Evolutionary conservation across 306 rosid genomes (phyloP).

Genomic region (Prosopis cineraria): DNA sequence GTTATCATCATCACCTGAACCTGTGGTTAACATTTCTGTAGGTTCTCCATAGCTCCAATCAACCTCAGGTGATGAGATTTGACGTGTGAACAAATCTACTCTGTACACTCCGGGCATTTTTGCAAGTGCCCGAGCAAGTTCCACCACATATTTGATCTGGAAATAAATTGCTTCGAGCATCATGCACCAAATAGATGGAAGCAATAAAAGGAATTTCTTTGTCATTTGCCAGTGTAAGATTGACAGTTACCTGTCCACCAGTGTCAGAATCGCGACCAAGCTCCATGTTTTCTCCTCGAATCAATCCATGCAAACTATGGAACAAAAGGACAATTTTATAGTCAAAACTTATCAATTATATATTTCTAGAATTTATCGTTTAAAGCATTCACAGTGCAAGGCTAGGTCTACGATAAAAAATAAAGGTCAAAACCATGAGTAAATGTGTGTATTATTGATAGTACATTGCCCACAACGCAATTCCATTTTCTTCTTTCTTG

Average conservation of each 20-base stretch:
- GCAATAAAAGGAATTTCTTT: neutral
- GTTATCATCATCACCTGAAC: conserved; percentile 61
- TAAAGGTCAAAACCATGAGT: neutral
- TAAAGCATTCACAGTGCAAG: conserved; percentile 14
- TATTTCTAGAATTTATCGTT: conserved; percentile 6
- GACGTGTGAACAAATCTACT: conserved; percentile 89
- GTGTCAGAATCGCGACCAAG: conserved; percentile 98
- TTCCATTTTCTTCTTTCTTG: conserved; percentile 1
- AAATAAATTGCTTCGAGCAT: conserved; percentile 28
- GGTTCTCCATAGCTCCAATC: conserved; percentile 98
- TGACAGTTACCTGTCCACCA: conserved; percentile 79
- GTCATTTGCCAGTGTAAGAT: conserved; percentile 5
- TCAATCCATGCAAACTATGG: conserved; percentile 75
- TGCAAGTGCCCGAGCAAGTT: conserved; percentile 87
- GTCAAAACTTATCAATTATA: neutral
- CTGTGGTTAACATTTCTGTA: conserved; percentile 76
- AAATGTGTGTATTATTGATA: conserved; percentile 13
- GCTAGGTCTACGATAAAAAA: conserved; percentile 1
- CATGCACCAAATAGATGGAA: conserved; percentile 2
- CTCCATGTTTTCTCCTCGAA: conserved; percentile 94
- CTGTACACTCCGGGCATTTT: conserved; percentile 90
- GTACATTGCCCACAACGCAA: neutral
- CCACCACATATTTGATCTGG: conserved; percentile 90
- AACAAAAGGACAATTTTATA: conserved; percentile 24
- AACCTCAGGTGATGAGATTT: conserved; percentile 75